Evolutionary conservation across 2,329 filamentous ascomycete genomes (phyloP), one percentile per base, ranked within the genome.

Genomic region (Clarireedia homoeocarpa): DNA sequence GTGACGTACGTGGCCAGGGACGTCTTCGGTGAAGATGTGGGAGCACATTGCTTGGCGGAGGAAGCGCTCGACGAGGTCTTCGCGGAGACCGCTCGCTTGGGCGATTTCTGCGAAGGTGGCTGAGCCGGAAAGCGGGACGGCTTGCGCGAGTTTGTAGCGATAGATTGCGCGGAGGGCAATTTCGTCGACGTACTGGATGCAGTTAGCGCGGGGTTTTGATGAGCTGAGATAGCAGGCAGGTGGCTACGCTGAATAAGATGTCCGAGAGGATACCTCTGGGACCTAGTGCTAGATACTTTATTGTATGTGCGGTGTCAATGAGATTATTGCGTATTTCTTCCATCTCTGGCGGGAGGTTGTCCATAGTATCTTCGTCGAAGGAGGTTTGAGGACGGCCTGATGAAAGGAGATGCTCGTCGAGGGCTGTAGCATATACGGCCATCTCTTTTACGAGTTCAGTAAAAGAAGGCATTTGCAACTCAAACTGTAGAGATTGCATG

Each of bases 21-120:
- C 10, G 9, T 38, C 51, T 46, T 62, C 60, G 27, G 34, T 34
- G 47, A 62, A 62, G 54, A 83, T 71, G 24, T 71, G 69, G 59
- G 74, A 77, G 14, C 78, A 81, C 72, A 82, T 81, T 49, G 75
- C 77, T 62, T 81, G 74, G 9, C 80, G 77, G 23, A 80, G 64
- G 4, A 77, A 66, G 55, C 77, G 46, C 26, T 24, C 26, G 20
- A 30, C 26, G 20, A 26, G 23, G 12, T 30, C 23, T 26, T 12
- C 27, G 27, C 26, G 7, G 9, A 48, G n/a, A 24, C 20, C 20
- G n/a, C 20, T 26, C 6, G 45, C 23, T 47, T 30, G 45, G 4
- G 45, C n/a, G 26, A 47, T 48, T 26, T 26, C 45, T 15, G 23
- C 45, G 9, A 48, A 48, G 10, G 45, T 47, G 2, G 20, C 20